These are phyloP conservation scores for Populus hybrid DNA, from an alignment of 441 rosid genomes.

Conservation along the genomic window DNA sequence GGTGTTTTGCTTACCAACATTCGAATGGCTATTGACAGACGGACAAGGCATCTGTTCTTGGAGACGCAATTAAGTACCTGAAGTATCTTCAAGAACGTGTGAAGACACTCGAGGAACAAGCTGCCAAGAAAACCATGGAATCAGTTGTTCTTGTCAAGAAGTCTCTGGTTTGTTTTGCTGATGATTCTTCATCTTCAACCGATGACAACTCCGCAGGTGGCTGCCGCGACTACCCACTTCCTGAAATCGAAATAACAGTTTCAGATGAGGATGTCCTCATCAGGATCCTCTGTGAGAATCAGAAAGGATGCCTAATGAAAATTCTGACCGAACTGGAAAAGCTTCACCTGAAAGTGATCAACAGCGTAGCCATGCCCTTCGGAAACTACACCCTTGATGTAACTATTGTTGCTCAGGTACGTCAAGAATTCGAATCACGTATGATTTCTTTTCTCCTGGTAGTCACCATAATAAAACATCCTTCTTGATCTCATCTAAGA, in stretches of 20 bases:
- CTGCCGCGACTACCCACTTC: slow-evolving; percentile 33
- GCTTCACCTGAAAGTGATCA: slow-evolving; percentile 41
- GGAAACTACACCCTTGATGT: slow-evolving; percentile 57
- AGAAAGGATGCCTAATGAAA: slow-evolving; percentile 36
- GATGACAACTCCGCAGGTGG: slow-evolving; percentile 19
- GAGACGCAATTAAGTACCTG: slow-evolving; percentile 42
- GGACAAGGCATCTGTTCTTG: slow-evolving; percentile 81
- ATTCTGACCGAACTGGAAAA: slow-evolving; percentile 48
- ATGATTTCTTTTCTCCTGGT: no score
- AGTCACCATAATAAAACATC: no score
- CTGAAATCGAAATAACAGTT: slow-evolving; percentile 64
- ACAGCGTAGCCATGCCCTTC: slow-evolving; percentile 49
- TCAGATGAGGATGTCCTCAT: slow-evolving; percentile 49
- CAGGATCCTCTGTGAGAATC: slow-evolving; percentile 57
- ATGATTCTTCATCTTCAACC: slow-evolving; percentile 34
- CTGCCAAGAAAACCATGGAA: slow-evolving; percentile 40
- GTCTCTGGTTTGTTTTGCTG: slow-evolving; percentile 38
- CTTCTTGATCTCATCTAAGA: no score
- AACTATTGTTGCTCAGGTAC: slow-evolving; percentile 65
- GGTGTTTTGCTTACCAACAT: no score
- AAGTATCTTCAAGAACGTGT: slow-evolving; percentile 50
- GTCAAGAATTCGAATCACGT: no score
- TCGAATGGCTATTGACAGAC: slow-evolving; percentile 28
- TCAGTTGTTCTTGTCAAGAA: slow-evolving; percentile 55
- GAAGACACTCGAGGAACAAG: slow-evolving; percentile 52